Base-by-base conservation (phyloP, 2,329 filamentous ascomycete species). In the Fusarium falciforme region DNA sequence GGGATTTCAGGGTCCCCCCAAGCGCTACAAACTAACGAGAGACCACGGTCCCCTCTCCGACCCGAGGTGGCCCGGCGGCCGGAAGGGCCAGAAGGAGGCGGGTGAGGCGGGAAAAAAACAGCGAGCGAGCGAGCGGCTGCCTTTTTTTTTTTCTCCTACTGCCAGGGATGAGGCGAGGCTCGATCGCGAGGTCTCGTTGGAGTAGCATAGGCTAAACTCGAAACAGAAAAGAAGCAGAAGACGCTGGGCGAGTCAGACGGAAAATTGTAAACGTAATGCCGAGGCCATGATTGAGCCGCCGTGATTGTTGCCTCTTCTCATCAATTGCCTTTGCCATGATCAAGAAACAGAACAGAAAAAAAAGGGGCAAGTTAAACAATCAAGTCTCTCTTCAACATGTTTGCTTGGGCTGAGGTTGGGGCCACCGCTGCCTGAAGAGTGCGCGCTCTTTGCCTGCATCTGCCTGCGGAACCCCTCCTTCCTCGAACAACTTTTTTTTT, bases 91-190 rank as follows among this genome's bases (percentile, higher is more conserved):
- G 58, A 42, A 72, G 64, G 64, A 61, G 59, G 75, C 73, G 75
- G 75, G 76, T 77, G 75, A 77, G 73, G 75, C 75, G 75, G 73
- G 64, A 75, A 73, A 75, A 66, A 60, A 57, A 22, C n/a, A 74
- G 31, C 47, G 52, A 70, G 63, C 52, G 66, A 54, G 49, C 2
- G 52, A 57, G n/a, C 31, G 22, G 54, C 31, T 29, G 20, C 8
- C 10, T 9, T 47, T 47, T 47, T 47, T n/a, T n/a, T 44, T 44
- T 17, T 47, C 5, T 47, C 12, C 20, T 42, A 6, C 40, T 47
- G 22, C 8, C 12, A 57, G 54, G 72, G 66, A 66, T 66, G 74
- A 74, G 68, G 72, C 72, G 68, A 74, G 68, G 72, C 66, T 44
- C 65, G 64, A 72, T 61, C 59, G 38, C 52, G 38, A 66, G 31